These are phyloP conservation scores for Plicaturopsis crispa DNA, from an alignment of 768 basidiomycete species.

Conservation along the genomic window DNA sequence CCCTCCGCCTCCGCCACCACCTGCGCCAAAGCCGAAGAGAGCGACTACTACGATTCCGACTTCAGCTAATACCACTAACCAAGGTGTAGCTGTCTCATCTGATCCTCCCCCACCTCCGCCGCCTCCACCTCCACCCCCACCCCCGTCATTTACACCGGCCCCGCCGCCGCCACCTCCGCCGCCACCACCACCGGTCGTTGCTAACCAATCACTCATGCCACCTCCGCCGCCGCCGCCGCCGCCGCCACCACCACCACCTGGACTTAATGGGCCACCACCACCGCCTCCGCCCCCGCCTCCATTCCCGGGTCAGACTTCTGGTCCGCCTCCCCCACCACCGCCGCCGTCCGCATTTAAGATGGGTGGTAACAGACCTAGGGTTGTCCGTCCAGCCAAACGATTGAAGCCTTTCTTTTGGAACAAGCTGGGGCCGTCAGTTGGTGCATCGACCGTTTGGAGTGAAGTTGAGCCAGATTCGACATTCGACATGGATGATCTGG, in stretches of 20 bases:
- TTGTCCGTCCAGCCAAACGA: conserved; percentile 41
- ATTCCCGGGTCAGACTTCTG: conserved; percentile 19
- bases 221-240: conserved; percentile 19
- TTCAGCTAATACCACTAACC: too few species aligned
- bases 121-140: conserved; percentile 23
- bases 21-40: conserved; percentile 29
- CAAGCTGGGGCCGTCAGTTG: conserved; percentile 46
- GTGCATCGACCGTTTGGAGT: conserved; percentile 61
- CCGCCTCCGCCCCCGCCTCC: conserved; percentile 30
- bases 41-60: conserved; percentile 10
- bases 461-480: conserved; percentile 35
- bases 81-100: too few species aligned
- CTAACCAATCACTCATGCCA: conserved; percentile 1
- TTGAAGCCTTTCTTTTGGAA: conserved; percentile 91
- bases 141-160: conserved; percentile 12
- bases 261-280: conserved; percentile 10
- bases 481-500: conserved; percentile 65
- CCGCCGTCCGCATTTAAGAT: conserved; percentile 24
- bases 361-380: conserved; percentile 22
- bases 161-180: conserved; percentile 29
- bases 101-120: conserved; percentile 24
- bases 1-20: conserved; percentile 56
- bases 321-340: conserved; percentile 19
- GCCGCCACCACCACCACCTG: conserved; percentile 19
- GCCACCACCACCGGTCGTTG: conserved; percentile 12